phyloP scores from a whole-genome alignment of 495 filamentous ascomycete species.

The Penicillium pancosmium region DNA sequence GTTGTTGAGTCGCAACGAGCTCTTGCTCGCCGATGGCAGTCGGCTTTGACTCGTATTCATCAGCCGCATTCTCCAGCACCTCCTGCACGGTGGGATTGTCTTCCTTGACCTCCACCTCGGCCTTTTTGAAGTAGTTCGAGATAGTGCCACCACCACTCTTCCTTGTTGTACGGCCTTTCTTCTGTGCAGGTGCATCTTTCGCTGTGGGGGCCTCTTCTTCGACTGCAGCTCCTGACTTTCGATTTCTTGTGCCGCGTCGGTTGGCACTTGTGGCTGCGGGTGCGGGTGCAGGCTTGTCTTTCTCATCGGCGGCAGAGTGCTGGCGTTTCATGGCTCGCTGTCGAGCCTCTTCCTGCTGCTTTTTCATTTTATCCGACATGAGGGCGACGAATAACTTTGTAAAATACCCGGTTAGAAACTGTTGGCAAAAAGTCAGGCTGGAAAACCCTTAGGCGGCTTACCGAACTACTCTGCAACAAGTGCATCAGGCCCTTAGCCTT shows the following conservation, averaged over 20 bases:
- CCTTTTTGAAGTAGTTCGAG: constrained; percentile 61
- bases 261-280: constrained; percentile 12
- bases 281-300: constrained; percentile 22
- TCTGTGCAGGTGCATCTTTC: constrained; percentile 12
- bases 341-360: constrained; percentile 60
- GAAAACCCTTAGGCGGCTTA: constrained; percentile 27
- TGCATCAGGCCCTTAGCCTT: constrained; percentile 48
- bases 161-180: constrained; percentile 38
- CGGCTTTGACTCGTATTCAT: constrained; percentile 59
- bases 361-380: constrained; percentile 65
- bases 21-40: constrained; percentile 74
- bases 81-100: constrained; percentile 55
- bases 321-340: constrained; percentile 48
- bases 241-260: constrained; percentile 29
- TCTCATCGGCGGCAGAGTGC: constrained; percentile 21
- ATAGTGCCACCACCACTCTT: constrained; percentile 45
- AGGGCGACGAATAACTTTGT: constrained; percentile 52
- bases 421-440: background rate
- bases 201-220: constrained; percentile 26
- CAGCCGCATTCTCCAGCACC: constrained; percentile 56
- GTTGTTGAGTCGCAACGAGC: constrained; percentile 79
- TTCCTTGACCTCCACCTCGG: constrained; percentile 54
- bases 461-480: constrained; percentile 54
- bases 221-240: constrained; percentile 38
- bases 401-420: background rate